Conservation (phyloP, 108 stramenopile genomes). For the Stephanodiscus minutulus region DNA sequence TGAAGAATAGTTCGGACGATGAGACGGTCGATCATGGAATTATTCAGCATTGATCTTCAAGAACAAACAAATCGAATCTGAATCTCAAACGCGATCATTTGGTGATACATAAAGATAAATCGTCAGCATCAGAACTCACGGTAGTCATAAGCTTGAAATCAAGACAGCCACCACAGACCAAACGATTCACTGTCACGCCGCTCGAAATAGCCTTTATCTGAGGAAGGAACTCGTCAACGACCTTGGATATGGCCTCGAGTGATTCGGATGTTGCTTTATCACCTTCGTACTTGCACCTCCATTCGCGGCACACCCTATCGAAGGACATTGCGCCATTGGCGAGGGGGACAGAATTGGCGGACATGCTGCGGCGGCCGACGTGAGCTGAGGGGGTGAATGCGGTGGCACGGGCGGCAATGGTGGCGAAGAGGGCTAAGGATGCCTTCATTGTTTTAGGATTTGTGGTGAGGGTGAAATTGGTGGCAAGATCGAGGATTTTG, state of each 20-base stretch:
- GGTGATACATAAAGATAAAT: too few species aligned
- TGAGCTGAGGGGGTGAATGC: slow-evolving; percentile 12
- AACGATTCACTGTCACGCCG: slow-evolving; percentile 75
- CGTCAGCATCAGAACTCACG: slow-evolving; percentile 14
- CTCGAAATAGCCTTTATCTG: slow-evolving; percentile 67
- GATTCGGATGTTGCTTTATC: slow-evolving; percentile 78
- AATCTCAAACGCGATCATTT: neutral
- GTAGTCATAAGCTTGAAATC: slow-evolving; percentile 90
- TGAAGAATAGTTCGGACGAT: neutral
- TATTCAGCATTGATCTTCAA: neutral
- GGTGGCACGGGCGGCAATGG: slow-evolving; percentile 11
- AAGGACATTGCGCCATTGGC: slow-evolving; percentile 87
- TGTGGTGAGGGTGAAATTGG: neutral
- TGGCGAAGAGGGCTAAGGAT: slow-evolving; percentile 17
- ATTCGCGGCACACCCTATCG: slow-evolving; percentile 86
- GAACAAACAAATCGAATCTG: neutral
- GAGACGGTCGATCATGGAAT: neutral
- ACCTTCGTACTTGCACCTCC: slow-evolving; percentile 87
- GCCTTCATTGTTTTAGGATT: slow-evolving; percentile 19
- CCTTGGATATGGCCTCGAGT: slow-evolving; percentile 73
- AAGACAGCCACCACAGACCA: slow-evolving; percentile 84
- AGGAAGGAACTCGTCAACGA: slow-evolving; percentile 81
- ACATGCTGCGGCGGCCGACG: slow-evolving; percentile 27
- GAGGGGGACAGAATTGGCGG: slow-evolving; percentile 63
- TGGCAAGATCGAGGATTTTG: too few species aligned